These are phyloP conservation scores for Sporothrix sp. DNA, from an alignment of 2,329 filamentous ascomycete genomes.

Conservation along the genomic window DNA sequence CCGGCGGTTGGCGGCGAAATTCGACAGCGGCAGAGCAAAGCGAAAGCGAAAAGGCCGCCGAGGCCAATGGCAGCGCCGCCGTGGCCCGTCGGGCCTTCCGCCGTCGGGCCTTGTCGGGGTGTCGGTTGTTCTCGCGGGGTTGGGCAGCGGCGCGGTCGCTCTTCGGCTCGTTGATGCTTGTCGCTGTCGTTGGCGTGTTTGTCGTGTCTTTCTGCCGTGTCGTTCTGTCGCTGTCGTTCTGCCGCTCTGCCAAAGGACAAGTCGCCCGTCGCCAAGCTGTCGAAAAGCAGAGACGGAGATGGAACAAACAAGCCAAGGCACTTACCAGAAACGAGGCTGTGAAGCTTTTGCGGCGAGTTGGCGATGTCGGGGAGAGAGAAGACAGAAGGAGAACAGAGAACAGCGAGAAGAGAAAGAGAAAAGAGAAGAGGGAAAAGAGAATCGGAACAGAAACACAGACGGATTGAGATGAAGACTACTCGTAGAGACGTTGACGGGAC, in stretches of 20 bases:
- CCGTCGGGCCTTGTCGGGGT: background rate
- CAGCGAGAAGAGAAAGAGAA: background rate
- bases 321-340: slow-evolving; percentile 3
- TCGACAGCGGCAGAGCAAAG: background rate
- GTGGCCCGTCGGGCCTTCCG: background rate
- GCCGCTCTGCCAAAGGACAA: background rate
- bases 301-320: background rate
- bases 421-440: background rate
- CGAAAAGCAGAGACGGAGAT: background rate
- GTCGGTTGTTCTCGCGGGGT: slow-evolving; percentile 2
- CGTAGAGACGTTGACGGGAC: background rate
- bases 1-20: background rate
- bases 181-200: background rate
- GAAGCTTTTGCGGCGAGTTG: background rate
- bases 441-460: slow-evolving; percentile 1
- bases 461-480: slow-evolving; percentile 1
- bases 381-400: background rate
- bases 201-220: background rate
- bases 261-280: background rate
- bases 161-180: background rate
- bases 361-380: background rate
- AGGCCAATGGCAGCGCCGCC: too few relatives aligned
- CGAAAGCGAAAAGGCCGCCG: background rate
- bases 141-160: background rate
- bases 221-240: background rate